phyloP scores from a whole-genome alignment of 345 rosid genomes.

The Brassica napus region DNA sequence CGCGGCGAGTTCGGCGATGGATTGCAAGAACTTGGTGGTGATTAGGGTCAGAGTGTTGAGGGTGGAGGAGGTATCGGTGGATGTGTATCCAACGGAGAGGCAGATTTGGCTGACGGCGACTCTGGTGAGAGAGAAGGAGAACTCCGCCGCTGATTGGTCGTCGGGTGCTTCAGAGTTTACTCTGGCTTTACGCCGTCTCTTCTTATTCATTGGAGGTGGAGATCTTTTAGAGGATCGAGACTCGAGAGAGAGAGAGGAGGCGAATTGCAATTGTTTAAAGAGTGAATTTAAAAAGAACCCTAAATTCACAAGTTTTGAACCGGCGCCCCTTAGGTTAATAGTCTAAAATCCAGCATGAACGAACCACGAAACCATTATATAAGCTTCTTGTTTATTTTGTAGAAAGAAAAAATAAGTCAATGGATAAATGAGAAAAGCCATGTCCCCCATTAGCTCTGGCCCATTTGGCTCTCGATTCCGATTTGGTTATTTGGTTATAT shows the following conservation, averaged over 20 bases:
- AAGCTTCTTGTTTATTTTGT: not conserved
- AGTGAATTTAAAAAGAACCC: constrained; percentile 18
- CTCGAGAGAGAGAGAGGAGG: constrained; percentile 7
- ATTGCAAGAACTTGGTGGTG: constrained; percentile 46
- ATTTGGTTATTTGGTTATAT: no score
- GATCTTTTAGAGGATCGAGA: constrained; percentile 28
- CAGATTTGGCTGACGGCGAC: constrained; percentile 65
- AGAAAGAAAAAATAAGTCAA: no score
- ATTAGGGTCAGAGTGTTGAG: constrained; percentile 50
- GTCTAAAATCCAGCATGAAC: constrained; percentile 16
- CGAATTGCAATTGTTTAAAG: constrained; percentile 10
- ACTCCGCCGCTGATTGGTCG: constrained; percentile 36
- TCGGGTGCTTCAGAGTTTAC: constrained; percentile 13
- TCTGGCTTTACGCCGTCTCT: constrained; percentile 25
- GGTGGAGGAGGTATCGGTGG: constrained; percentile 48
- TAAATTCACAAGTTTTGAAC: constrained; percentile 2
- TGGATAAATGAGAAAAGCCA: no score
- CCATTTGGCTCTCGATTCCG: no score
- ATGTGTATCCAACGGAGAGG: constrained; percentile 51
- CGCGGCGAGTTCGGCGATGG: constrained; percentile 45
- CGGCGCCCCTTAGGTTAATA: not conserved
- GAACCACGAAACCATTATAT: constrained; percentile 18
- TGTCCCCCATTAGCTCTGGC: no score
- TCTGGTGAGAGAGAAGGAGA: constrained; percentile 45
- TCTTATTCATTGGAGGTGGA: constrained; percentile 30